Conservation (phyloP, 2,329 filamentous ascomycete species). For the Colletotrichum somersetense region DNA sequence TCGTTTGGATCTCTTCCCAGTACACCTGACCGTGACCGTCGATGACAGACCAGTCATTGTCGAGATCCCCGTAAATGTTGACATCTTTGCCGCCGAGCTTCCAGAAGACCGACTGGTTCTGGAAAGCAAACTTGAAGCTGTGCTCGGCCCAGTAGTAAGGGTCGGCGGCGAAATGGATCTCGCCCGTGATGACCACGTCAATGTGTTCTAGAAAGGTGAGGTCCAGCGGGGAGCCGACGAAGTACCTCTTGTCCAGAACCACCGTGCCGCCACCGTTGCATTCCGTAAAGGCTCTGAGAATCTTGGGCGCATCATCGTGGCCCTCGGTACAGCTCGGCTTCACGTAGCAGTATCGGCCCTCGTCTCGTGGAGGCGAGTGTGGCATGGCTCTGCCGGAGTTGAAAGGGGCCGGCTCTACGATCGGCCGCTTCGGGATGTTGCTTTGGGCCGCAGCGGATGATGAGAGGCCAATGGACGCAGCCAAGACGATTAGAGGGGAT, state of each 20-base stretch:
- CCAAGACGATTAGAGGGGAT: constrained; percentile 6
- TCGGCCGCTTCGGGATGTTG: constrained; percentile 24
- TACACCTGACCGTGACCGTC: constrained; percentile 71
- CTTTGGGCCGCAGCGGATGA: constrained; percentile 1
- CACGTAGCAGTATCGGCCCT: constrained; percentile 37
- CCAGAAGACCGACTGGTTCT: constrained; percentile 67
- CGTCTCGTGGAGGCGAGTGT: constrained; percentile 28
- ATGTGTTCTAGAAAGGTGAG: constrained; percentile 73
- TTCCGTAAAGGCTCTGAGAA: constrained; percentile 66
- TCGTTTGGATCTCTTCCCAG: constrained; percentile 37
- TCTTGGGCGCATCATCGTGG: constrained; percentile 54
- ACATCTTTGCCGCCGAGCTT: constrained; percentile 55
- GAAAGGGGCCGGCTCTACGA: constrained; percentile 31
- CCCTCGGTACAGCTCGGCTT: constrained; percentile 34
- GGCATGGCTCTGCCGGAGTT: constrained; percentile 31
- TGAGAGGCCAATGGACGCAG: constrained; percentile 14
- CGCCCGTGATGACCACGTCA: constrained; percentile 69
- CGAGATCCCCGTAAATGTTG: constrained; percentile 72
- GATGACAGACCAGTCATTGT: constrained; percentile 54
- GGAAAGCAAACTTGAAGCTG: constrained; percentile 73
- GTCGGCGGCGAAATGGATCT: constrained; percentile 73
- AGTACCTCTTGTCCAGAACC: constrained; percentile 70
- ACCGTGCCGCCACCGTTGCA: constrained; percentile 75
- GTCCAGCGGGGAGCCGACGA: constrained; percentile 73
- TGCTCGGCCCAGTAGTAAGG: constrained; percentile 77